Percentiles rank a stretch among this genome's conserved stretches.
Evolutionary conservation across 176 grass and related monocot species (phyloP).

Genomic region (bread wheat (Triticum aestivum)): IWGSC_CS_RefSeq_v2.1 NC_057804.1:374431839-374432338

Average conservation of each 20-base stretch:
- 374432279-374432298: conserved; percentile 93
- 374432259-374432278: conserved; percentile 94
- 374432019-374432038: neutral
- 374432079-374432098: neutral
- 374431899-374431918: neutral
- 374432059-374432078: neutral
- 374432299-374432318: conserved; percentile 57
- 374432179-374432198: conserved; percentile 7
- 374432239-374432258: conserved; percentile 23
- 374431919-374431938: neutral
- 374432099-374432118: neutral
- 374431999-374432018: neutral
- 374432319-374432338: conserved; percentile 44
- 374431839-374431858: neutral
- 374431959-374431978: conserved; percentile 19
- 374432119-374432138: neutral
- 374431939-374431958: neutral
- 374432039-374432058: neutral
- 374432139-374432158: neutral
- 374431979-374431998: neutral
- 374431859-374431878: neutral
- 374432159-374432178: neutral
- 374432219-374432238: neutral
- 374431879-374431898: neutral
- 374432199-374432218: neutral